Percentiles rank a stretch among this genome's conserved stretches.
Conservation (phyloP, 768 basidiomycete genomes). For the Xerocomus potaroensis region DNA sequence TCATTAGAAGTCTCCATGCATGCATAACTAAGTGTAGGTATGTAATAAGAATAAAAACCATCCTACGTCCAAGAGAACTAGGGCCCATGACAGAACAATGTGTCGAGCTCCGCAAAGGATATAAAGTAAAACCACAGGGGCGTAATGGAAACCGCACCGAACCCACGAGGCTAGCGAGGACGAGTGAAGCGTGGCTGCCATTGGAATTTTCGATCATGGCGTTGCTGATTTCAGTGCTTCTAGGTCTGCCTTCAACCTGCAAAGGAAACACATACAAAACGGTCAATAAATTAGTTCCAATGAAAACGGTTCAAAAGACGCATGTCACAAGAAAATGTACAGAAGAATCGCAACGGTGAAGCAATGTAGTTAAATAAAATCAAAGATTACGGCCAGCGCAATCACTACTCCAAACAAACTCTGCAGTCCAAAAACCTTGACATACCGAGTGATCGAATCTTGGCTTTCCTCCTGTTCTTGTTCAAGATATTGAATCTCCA, state of each 20-base stretch:
- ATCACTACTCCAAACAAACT: constrained; percentile 48
- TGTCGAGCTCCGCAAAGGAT: constrained; percentile 9
- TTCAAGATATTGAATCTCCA: constrained; percentile 81
- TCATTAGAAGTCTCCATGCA: constrained; percentile 21
- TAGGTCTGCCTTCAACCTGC: constrained; percentile 68
- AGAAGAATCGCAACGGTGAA: constrained; percentile 14
- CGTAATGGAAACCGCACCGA: constrained; percentile 27
- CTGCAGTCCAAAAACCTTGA: constrained; percentile 55
- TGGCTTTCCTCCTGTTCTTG: constrained; percentile 74
- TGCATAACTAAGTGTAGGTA: constrained; percentile 25
- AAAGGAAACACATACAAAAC: constrained; percentile 22
- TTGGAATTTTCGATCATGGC: constrained; percentile 22
- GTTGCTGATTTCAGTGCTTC: constrained; percentile 40
- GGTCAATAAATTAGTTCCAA: constrained; percentile 39
- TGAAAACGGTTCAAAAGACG: constrained; percentile 10
- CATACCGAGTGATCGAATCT: constrained; percentile 77
- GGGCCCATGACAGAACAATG: background rate
- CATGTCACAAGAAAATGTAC: constrained; percentile 17
- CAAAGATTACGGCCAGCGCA: constrained; percentile 53
- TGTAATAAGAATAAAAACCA: constrained; percentile 26
- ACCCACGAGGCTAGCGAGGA: constrained; percentile 32
- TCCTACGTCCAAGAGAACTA: constrained; percentile 4
- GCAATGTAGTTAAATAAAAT: constrained; percentile 39
- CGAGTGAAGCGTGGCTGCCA: constrained; percentile 3
- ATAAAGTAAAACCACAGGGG: constrained; percentile 25